Base-by-base conservation (phyloP, 768 basidiomycete species). In the Calocybe indica region DNA sequence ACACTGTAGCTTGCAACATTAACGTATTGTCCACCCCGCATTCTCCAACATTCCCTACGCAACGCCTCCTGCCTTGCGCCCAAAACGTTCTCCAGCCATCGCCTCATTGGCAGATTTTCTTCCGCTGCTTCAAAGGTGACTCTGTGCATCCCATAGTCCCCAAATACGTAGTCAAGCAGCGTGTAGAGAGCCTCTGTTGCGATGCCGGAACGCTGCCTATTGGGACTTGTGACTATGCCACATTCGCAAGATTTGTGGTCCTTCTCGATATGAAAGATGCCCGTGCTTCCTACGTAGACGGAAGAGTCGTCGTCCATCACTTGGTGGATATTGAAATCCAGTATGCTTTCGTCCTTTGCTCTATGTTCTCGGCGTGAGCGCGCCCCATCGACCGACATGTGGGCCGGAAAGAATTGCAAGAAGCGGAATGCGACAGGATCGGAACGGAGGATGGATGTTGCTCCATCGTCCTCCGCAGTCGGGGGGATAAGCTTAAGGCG, bases 181-280 rank as follows among this genome's bases (percentile, higher is more conserved):
- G 61, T 58, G 49, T 75, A 72, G 28, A 78, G 57, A 8, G 70
- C 61, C 41, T 75, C 75, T 9, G 75, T 76, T 33, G 68, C 73
- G 40, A 72, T 50, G 1, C 70, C 69, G 31, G 60, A 57, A 30
- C 70, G 62, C 31, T 71, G 68, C 6, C 61, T 48, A 14, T 68
- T 64, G 5, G 72, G 66, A 30, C 55, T 49, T 36, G 76, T 52
- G 14, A 72, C 49, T 48, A 77, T 69, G 10, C 74, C 74, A 3
- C 61, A 57, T 49, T 76, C 72, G 52, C 72, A 73, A 9, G 67
- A 68, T 6, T 54, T 53, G 49, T 68, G 55, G 7, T 33, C 40
- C 5, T 57, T 55, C 47, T 76, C 67, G 50, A 75, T 58, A 34
- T 69, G 58, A 54, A 71, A 70, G 46, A 71, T 54, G 1, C 67